Evolutionary conservation across 208 protist species (phyloP).

Genomic region (Acanthamoeba lenticulata): DNA sequence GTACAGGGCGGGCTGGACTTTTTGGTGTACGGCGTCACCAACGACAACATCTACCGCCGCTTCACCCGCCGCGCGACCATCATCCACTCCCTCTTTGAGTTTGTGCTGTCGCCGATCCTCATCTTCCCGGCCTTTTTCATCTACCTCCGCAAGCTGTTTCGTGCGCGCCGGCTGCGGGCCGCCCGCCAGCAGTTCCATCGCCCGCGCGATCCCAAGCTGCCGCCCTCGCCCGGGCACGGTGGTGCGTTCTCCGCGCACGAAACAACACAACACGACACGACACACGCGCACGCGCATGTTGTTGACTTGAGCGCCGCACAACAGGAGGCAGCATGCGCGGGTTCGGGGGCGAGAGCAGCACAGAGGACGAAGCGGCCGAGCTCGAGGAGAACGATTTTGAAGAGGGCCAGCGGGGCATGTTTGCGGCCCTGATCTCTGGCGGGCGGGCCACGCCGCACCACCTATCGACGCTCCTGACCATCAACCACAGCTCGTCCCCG

Average conservation of each 20-base stretch:
- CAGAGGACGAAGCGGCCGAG: background rate
- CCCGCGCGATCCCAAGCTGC: background rate
- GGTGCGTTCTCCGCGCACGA: no score
- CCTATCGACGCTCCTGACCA: background rate
- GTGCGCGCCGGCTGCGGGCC: background rate
- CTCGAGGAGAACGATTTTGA: constrained; percentile 1
- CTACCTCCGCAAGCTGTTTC: background rate
- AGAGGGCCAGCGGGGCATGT: background rate
- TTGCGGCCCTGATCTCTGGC: background rate
- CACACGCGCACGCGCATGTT: no score
- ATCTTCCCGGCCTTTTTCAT: background rate
- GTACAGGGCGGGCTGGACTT: background rate
- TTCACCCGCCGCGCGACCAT: background rate
- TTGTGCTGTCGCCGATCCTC: background rate
- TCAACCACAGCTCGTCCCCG: background rate
- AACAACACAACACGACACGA: no score
- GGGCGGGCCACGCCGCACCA: background rate
- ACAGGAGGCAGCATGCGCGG: background rate
- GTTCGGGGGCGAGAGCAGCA: background rate
- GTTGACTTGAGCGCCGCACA: background rate
- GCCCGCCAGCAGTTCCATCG: background rate
- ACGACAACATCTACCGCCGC: background rate
- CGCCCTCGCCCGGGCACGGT: background rate
- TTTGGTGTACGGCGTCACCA: background rate
- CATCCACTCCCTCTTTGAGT: background rate